A percentile compares a stretch with the other conserved stretches of the same genome.
phyloP scores from a whole-genome alignment of 495 filamentous ascomycete genomes.

The Neurospora tetrasperma region DNA sequence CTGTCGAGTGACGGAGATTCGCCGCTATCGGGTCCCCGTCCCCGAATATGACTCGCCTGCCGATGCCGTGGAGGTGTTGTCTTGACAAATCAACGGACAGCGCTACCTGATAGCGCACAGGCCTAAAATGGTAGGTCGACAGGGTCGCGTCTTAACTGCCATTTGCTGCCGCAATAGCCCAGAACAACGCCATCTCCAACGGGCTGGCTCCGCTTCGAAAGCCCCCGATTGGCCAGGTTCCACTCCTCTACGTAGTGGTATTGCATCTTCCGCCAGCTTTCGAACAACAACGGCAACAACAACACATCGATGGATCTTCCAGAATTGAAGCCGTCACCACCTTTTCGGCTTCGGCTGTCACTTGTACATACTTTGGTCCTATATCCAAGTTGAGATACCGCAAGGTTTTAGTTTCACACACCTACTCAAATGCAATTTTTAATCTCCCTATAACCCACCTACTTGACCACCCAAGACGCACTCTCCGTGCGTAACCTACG shows the following conservation, averaged over 20 bases:
- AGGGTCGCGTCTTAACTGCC: background rate
- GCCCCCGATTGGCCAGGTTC: background rate
- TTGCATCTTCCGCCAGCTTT: background rate
- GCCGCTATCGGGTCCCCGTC: background rate
- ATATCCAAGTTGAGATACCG: background rate
- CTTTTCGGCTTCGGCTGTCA: background rate
- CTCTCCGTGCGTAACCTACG: background rate
- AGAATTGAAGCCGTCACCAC: background rate
- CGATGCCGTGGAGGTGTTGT: background rate
- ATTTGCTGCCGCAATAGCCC: background rate
- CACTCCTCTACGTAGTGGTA: background rate
- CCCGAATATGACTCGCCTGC: background rate
- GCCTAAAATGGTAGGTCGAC: background rate
- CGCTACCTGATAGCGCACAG: background rate
- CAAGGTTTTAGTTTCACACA: background rate
- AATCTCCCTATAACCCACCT: background rate
- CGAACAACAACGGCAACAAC: background rate
- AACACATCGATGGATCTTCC: background rate
- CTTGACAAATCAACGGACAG: background rate
- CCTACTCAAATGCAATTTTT: background rate
- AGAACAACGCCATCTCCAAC: background rate
- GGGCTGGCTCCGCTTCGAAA: background rate
- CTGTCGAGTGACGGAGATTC: background rate
- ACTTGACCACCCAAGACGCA: background rate
- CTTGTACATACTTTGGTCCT: background rate